phyloP scores from a whole-genome alignment of 2,329 filamentous ascomycete species.

The Sordariomycetes sp. region DNA sequence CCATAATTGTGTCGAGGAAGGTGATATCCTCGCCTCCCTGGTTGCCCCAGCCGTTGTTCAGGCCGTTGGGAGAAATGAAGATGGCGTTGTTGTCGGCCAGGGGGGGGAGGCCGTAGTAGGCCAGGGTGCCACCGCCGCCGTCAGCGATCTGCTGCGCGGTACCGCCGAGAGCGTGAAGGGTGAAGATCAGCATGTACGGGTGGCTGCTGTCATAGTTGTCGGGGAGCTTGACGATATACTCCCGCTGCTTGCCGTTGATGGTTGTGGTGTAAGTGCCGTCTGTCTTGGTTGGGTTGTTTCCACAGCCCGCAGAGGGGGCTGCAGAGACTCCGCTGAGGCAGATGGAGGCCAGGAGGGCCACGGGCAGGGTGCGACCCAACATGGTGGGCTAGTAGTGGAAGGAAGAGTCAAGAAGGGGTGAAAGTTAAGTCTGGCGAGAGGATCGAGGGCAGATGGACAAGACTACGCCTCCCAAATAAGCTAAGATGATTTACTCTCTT shows the following conservation, averaged over 20 bases:
- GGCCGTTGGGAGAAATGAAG: constrained; percentile 28
- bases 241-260: constrained; percentile 23
- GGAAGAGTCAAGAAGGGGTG: neutral
- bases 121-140: constrained; percentile 13
- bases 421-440: neutral
- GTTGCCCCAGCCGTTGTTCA: constrained; percentile 29
- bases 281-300: constrained; percentile 16
- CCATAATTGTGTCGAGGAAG: constrained; percentile 26
- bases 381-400: neutral
- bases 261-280: constrained; percentile 20
- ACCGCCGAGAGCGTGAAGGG: constrained; percentile 26
- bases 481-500: neutral
- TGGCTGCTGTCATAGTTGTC: constrained; percentile 25
- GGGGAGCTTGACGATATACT: constrained; percentile 25
- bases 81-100: constrained; percentile 23
- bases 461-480: neutral
- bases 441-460: neutral
- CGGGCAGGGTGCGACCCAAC: neutral
- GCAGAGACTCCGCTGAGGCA: neutral
- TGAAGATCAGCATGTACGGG: constrained; percentile 29
- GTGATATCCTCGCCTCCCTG: constrained; percentile 24
- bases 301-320: constrained; percentile 17
- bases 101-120: constrained; percentile 24
- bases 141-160: constrained; percentile 21
- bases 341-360: neutral